Evolutionary conservation across 108 stramenopile genomes (phyloP), one percentile per base, ranked within the genome.

Genomic region (Cyclotella cryptica): DNA sequence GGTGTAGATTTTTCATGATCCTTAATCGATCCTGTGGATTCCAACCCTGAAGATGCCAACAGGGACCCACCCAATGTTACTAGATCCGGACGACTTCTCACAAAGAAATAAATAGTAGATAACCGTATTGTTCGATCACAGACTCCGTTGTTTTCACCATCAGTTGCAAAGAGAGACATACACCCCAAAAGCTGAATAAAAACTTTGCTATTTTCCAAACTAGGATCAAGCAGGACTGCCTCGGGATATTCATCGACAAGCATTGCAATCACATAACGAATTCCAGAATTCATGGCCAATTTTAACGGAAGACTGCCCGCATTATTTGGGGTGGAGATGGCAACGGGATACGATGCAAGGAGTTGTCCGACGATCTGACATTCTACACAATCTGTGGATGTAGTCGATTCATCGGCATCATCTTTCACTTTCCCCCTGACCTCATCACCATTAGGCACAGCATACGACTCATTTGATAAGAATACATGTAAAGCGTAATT

Each of bases 401-500:
- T 1, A 39, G 26, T 27, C 27, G 27, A 11, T 51, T 68, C 1
- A 17, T 17, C 26, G n/a, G 19, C 13, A 19, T 30, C 26, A 8
- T 9, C 14, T 39, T 67, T 27, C 17, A 45, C 45, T 35, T 27
- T 24, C 18, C 7, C 65, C 45, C 42, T 66, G 18, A 47, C 26
- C 10, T 47, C 18, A 43, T 41, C 27, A 45, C 19, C 54, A 46
- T 0, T 17, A 14, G 21, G 18, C n/a, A 40, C 44, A 10, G 11
- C 9, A 45, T 63, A 68, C 29, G 74, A 75, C 52, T 60, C n/a
- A 57, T 82, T 82, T 11, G 81, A 70, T 71, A 82, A 45, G 52
- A 82, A 75, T 21, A 82, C 14, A 60, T 82, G 75, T 0, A 82
- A 62, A 40, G 74, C 65, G 30, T 29, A 61, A 76, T 82, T 76